Evolutionary conservation across 2,329 filamentous ascomycete species (phyloP).

Genomic region (Neonectria neomacrospora): DNA sequence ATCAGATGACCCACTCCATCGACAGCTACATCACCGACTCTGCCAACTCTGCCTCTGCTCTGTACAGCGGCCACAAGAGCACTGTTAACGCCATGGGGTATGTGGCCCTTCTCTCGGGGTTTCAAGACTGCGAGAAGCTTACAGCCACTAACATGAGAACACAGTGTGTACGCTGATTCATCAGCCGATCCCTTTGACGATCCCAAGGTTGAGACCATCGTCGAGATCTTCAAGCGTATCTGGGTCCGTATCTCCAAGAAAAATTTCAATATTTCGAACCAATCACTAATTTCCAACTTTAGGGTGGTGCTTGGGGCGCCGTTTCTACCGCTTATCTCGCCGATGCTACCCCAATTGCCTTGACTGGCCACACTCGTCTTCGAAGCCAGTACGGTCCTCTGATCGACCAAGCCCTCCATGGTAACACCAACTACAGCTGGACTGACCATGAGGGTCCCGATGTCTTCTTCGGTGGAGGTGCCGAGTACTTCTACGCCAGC

Average conservation of each 20-base stretch:
- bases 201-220: constrained; percentile 86
- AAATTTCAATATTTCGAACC: neutral
- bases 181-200: constrained; percentile 80
- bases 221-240: constrained; percentile 79
- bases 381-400: constrained; percentile 77
- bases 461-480: constrained; percentile 84
- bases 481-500: constrained; percentile 80
- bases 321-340: constrained; percentile 85
- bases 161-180: constrained; percentile 78
- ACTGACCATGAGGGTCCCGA: constrained; percentile 78
- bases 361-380: constrained; percentile 77
- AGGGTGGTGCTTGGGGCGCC: constrained; percentile 68
- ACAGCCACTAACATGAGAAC: constrained; percentile 17
- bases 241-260: constrained; percentile 59
- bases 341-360: constrained; percentile 83
- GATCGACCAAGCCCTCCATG: constrained; percentile 80
- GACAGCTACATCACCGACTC: constrained; percentile 89
- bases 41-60: constrained; percentile 83
- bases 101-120: constrained; percentile 8
- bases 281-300: constrained; percentile 22
- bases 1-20: constrained; percentile 90
- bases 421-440: constrained; percentile 84
- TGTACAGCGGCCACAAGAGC: constrained; percentile 87
- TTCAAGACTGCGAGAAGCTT: too few relatives aligned
- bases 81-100: constrained; percentile 83